phyloP scores from a whole-genome alignment of 805 yeast genomes.

The Nakazawaea ishiwadae region DNA sequence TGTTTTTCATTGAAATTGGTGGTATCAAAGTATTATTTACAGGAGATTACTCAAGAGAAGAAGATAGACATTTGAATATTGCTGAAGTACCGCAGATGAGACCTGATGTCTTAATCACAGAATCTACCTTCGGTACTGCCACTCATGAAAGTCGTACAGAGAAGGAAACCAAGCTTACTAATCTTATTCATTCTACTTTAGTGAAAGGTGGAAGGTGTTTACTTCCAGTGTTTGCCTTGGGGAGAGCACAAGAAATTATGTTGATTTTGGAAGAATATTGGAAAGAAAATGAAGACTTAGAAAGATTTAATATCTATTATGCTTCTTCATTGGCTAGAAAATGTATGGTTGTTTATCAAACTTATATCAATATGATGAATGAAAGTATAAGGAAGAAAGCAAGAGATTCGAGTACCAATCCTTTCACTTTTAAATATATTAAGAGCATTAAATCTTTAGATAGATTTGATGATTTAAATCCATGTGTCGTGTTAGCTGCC shows the following conservation, averaged over 20 bases:
- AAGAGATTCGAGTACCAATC: slow-evolving; percentile 77
- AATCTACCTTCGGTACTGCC: slow-evolving; percentile 97
- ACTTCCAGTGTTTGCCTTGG: slow-evolving; percentile 93
- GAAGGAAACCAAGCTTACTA: slow-evolving; percentile 77
- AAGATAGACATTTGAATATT: slow-evolving; percentile 88
- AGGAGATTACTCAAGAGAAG: slow-evolving; percentile 96
- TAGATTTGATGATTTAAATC: slow-evolving; percentile 86
- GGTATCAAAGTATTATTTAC: slow-evolving; percentile 87
- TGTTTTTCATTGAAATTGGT: slow-evolving; percentile 93
- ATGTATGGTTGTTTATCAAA: slow-evolving; percentile 96
- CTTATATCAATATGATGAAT: slow-evolving; percentile 96
- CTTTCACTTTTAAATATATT: slow-evolving; percentile 84
- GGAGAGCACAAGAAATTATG: slow-evolving; percentile 92
- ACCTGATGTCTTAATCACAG: slow-evolving; percentile 90
- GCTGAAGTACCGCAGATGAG: slow-evolving; percentile 89
- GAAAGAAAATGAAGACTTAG: slow-evolving; percentile 78
- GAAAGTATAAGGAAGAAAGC: slow-evolving; percentile 75
- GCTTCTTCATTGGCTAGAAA: slow-evolving; percentile 92
- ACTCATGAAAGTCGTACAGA: slow-evolving; percentile 89
- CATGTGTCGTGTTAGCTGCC: slow-evolving; percentile 92
- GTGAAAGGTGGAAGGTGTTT: slow-evolving; percentile 87
- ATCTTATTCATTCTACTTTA: slow-evolving; percentile 77
- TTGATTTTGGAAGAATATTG: slow-evolving; percentile 93
- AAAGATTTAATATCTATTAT: slow-evolving; percentile 77
- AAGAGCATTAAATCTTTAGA: slow-evolving; percentile 77